Percentiles rank a stretch among this genome's conserved stretches.
phyloP scores from a whole-genome alignment of 2,329 filamentous ascomycete species.

The Drechslerella stenobrocha region DNA sequence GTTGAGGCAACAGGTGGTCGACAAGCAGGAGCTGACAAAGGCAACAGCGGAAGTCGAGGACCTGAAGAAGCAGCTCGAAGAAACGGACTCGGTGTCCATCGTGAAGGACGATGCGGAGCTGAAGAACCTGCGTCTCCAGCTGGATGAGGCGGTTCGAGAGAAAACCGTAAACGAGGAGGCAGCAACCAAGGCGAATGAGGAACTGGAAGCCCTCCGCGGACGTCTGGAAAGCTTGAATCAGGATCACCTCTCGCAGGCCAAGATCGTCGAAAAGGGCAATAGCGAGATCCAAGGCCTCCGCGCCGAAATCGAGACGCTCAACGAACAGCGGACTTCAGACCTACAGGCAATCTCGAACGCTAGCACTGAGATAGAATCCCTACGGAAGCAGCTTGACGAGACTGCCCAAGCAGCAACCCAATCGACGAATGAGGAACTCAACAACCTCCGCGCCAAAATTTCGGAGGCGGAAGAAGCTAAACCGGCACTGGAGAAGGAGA shows the following conservation, averaged over 20 bases:
- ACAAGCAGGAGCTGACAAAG: conserved; percentile 41
- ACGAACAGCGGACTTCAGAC: conserved; percentile 9
- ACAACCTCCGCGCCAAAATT: conserved; percentile 13
- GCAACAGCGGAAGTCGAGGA: conserved; percentile 22
- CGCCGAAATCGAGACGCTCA: conserved; percentile 4
- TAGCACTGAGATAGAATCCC: conserved; percentile 21
- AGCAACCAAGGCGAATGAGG: conserved; percentile 12
- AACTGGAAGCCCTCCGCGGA: conserved; percentile 17
- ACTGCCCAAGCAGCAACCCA: conserved; percentile 1
- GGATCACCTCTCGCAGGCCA: background rate
- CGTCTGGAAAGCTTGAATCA: background rate
- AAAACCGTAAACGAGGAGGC: conserved; percentile 18
- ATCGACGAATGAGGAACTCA: conserved; percentile 11
- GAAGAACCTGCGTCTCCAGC: conserved; percentile 28
- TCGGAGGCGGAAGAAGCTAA: conserved; percentile 23
- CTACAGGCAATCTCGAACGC: conserved; percentile 20
- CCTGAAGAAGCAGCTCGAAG: conserved; percentile 31
- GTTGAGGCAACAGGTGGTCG: conserved; percentile 33
- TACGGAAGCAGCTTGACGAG: conserved; percentile 22
- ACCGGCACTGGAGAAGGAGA: conserved; percentile 23
- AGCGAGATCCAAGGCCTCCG: conserved; percentile 14
- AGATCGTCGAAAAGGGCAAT: conserved; percentile 13
- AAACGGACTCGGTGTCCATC: conserved; percentile 29
- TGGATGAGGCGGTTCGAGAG: conserved; percentile 34
- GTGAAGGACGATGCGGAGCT: conserved; percentile 36